A percentile compares a stretch with the other conserved stretches of the same genome.
Evolutionary conservation across 257 asterid species (phyloP).

Genomic region (Solanum dulcamara): DNA sequence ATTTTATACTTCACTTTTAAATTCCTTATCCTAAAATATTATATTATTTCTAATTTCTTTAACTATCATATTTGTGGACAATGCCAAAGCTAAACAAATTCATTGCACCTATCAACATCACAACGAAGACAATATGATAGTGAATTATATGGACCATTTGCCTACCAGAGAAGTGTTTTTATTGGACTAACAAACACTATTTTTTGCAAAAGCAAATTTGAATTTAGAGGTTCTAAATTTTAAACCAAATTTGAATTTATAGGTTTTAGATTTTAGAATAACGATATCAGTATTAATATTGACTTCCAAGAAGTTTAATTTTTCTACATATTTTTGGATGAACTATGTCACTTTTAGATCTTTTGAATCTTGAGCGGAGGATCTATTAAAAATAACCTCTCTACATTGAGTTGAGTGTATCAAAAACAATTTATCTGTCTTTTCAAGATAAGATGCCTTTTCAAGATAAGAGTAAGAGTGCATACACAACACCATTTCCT

Average conservation of each 20-base stretch:
- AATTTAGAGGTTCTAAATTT: background rate
- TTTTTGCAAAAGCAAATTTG: background rate
- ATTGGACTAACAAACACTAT: background rate
- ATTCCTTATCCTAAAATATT: background rate
- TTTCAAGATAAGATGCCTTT: background rate
- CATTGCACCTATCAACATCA: background rate
- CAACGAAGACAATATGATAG: background rate
- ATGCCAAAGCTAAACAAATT: background rate
- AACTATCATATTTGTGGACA: background rate
- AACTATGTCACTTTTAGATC: background rate
- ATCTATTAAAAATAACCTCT: background rate
- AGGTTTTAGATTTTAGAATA: background rate
- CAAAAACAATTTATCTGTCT: background rate
- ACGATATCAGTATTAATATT: background rate
- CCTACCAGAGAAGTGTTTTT: background rate
- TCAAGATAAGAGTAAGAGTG: background rate
- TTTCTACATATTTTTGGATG: background rate
- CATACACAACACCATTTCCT: rapidly evolving
- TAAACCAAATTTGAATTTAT: background rate
- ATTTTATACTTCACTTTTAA: background rate
- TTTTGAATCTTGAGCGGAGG: too few species aligned
- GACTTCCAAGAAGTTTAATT: background rate
- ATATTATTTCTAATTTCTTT: background rate
- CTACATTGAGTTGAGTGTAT: rapidly evolving
- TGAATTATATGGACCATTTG: background rate